These are phyloP conservation scores for Suillus weaverae DNA, from an alignment of 768 basidiomycete species.

Conservation along the genomic window DNA sequence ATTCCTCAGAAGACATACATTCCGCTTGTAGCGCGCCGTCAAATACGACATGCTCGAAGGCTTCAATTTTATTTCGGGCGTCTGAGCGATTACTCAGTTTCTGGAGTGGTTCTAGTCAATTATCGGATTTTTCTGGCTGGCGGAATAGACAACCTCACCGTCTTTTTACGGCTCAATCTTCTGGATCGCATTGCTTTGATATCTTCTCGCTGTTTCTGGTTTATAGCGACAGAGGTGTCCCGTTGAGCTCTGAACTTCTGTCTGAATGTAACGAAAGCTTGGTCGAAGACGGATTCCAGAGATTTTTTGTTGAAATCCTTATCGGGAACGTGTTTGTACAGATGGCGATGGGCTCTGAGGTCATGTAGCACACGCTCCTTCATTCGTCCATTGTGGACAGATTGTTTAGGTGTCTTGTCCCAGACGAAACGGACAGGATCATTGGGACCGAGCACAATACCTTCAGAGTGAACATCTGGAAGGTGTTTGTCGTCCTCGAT, in stretches of 20 bases:
- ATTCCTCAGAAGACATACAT: slow-evolving; percentile 83
- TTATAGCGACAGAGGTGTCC: slow-evolving; percentile 45
- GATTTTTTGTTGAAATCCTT: slow-evolving; percentile 65
- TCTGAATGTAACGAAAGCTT: slow-evolving; percentile 65
- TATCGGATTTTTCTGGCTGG: neutral
- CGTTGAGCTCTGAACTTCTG: slow-evolving; percentile 65
- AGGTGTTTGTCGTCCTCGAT: slow-evolving; percentile 55
- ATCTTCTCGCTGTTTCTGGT: slow-evolving; percentile 55
- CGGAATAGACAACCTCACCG: slow-evolving; percentile 40
- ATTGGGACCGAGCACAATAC: slow-evolving; percentile 39
- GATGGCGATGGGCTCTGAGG: slow-evolving; percentile 51
- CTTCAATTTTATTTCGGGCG: slow-evolving; percentile 50
- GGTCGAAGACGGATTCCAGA: slow-evolving; percentile 66
- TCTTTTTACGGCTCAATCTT: slow-evolving; percentile 59
- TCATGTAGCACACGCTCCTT: slow-evolving; percentile 62
- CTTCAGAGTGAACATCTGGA: slow-evolving; percentile 64
- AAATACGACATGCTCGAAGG: slow-evolving; percentile 62
- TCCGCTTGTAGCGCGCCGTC: slow-evolving; percentile 71
- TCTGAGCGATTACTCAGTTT: slow-evolving; percentile 69
- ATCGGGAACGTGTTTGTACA: slow-evolving; percentile 64
- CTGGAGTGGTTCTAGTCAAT: slow-evolving; percentile 34
- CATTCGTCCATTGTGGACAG: slow-evolving; percentile 72
- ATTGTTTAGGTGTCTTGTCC: slow-evolving; percentile 77
- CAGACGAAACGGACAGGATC: slow-evolving; percentile 77
- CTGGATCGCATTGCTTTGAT: slow-evolving; percentile 62